A percentile compares a stretch with the other conserved stretches of the same genome.
These are phyloP conservation scores for Ogataea dorogensis DNA, from an alignment of 805 yeast species.

Conservation along the genomic window DNA sequence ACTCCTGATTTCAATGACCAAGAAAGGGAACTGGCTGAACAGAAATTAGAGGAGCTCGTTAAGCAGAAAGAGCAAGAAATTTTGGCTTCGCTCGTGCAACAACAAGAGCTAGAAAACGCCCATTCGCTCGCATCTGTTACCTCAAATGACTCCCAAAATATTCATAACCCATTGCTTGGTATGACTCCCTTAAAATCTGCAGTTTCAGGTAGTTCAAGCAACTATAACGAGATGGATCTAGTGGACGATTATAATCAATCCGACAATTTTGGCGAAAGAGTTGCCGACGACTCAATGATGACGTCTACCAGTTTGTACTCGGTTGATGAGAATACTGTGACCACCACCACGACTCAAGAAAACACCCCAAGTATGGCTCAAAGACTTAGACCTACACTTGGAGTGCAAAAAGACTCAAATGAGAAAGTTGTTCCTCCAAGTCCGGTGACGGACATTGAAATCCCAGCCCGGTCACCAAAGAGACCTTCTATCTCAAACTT, in stretches of 20 bases:
- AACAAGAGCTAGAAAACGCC: constrained; percentile 20
- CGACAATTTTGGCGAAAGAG: constrained; percentile 3
- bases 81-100: constrained; percentile 22
- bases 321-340: constrained; percentile 8
- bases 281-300: constrained; percentile 11
- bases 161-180: constrained; percentile 6
- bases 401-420: constrained; percentile 14
- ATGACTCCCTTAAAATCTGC: constrained; percentile 1
- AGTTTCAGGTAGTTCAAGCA: constrained; percentile 9
- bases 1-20: constrained; percentile 25
- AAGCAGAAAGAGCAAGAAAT: constrained; percentile 29
- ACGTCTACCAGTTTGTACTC: constrained; percentile 13
- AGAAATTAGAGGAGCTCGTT: constrained; percentile 28
- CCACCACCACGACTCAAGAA: constrained; percentile 10
- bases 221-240: constrained; percentile 13
- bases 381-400: constrained; percentile 42
- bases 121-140: constrained; percentile 14
- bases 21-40: constrained; percentile 29
- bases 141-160: constrained; percentile 17
- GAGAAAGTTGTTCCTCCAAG: constrained; percentile 5
- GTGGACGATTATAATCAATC: constrained; percentile 13
- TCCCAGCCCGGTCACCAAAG: constrained; percentile 15
- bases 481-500: constrained; percentile 7
- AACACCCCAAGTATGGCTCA: constrained; percentile 42
- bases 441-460: constrained; percentile 21